These are phyloP conservation scores for Xylaria sp. DNA, from an alignment of 2,329 filamentous ascomycete genomes.

Conservation along the genomic window DNA sequence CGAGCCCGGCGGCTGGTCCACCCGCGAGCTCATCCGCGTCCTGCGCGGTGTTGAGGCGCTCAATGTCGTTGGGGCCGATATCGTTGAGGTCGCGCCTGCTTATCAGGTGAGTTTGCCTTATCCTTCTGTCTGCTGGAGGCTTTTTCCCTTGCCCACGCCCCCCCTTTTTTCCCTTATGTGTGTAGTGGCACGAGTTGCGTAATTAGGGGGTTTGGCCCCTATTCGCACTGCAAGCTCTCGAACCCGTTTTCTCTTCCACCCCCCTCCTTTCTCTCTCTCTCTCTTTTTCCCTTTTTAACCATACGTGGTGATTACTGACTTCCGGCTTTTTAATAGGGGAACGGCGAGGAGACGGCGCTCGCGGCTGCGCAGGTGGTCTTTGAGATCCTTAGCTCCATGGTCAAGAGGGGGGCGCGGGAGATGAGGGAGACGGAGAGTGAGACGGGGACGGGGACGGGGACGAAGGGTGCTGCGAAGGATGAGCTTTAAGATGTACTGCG, in stretches of 20 bases:
- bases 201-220: too few species aligned
- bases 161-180: too few species aligned
- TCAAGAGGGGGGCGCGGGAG: conserved; percentile 61
- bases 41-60: conserved; percentile 82
- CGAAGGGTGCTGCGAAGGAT: conserved; percentile 37
- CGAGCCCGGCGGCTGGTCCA: conserved; percentile 92
- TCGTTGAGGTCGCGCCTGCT: conserved; percentile 87
- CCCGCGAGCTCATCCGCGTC: conserved; percentile 84
- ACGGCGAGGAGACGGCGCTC: conserved; percentile 76
- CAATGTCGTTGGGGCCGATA: conserved; percentile 88
- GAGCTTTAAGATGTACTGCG: conserved; percentile 34
- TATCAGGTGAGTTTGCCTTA: conserved; percentile 70
- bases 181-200: too few species aligned
- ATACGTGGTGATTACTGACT: not conserved
- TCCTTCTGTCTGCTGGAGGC: too few species aligned
- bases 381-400: conserved; percentile 83
- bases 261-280: too few species aligned
- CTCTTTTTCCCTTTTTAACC: not conserved
- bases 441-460: conserved; percentile 41
- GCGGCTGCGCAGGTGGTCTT: conserved; percentile 86
- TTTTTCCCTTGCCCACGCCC: too few species aligned
- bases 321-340: conserved; percentile 54
- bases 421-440: conserved; percentile 53
- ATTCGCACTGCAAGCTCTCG: too few species aligned
- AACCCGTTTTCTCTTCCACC: too few species aligned